Evolutionary conservation across 306 rosid species (phyloP).

Genomic region (Quercus suber): DNA sequence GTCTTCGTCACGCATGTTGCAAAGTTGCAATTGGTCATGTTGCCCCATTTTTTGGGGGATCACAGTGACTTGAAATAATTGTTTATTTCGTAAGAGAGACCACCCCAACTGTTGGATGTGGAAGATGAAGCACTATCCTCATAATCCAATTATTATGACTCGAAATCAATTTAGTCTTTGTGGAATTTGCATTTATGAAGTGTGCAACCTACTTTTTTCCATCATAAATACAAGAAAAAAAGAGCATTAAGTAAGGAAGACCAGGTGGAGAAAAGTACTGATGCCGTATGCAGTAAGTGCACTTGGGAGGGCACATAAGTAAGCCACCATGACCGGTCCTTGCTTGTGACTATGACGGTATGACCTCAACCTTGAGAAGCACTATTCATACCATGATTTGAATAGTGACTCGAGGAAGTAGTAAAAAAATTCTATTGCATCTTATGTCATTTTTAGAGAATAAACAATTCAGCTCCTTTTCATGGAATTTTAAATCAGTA

Average conservation of each 20-base stretch:
- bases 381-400: background rate
- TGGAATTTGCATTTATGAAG: slow-evolving; percentile 48
- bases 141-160: background rate
- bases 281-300: slow-evolving; percentile 39
- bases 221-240: slow-evolving; percentile 12
- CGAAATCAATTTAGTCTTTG: background rate
- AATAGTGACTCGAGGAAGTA: background rate
- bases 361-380: background rate
- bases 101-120: background rate
- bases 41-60: slow-evolving; percentile 20
- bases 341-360: slow-evolving; percentile 24
- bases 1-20: slow-evolving; percentile 18
- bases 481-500: no score
- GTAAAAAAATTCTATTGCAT: no score
- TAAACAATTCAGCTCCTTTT: no score
- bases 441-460: no score
- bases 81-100: background rate
- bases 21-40: background rate
- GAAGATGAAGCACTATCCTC: background rate
- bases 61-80: background rate
- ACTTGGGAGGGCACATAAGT: slow-evolving; percentile 8
- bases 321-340: slow-evolving; percentile 20
- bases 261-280: slow-evolving; percentile 16
- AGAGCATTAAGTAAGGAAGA: slow-evolving; percentile 12
- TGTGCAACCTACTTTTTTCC: slow-evolving; percentile 11